phyloP scores from a whole-genome alignment of 2,329 filamentous ascomycete genomes.

The Colletotrichum cuscutae region DNA sequence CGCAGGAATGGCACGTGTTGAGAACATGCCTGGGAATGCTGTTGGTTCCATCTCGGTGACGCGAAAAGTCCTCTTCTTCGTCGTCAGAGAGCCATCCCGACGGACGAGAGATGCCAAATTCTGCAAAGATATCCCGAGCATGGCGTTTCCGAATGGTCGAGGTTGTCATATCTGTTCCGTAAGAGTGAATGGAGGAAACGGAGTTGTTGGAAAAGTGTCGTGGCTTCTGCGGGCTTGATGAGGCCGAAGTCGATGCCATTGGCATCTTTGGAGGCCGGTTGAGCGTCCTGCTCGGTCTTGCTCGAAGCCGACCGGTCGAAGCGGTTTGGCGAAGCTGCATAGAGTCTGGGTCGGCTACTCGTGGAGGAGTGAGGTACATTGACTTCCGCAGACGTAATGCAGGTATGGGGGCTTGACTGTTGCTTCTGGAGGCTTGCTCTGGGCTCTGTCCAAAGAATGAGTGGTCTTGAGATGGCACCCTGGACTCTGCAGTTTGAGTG shows the following conservation, averaged over 20 bases:
- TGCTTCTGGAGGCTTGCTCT: not conserved
- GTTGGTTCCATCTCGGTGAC: conserved; percentile 44
- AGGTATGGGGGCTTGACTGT: not conserved
- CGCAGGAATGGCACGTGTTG: conserved; percentile 62
- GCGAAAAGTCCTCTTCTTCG: conserved; percentile 39
- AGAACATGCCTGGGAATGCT: conserved; percentile 41
- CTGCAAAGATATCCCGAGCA: conserved; percentile 58
- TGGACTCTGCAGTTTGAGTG: conserved; percentile 23
- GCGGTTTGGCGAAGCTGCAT: conserved; percentile 20
- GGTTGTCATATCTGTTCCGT: conserved; percentile 43
- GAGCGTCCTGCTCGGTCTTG: not conserved
- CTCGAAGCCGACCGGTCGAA: conserved; percentile 22
- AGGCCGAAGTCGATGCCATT: not conserved
- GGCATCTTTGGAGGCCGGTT: not conserved
- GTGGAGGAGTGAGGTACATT: not conserved
- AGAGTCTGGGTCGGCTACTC: not conserved
- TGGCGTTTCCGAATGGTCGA: conserved; percentile 51
- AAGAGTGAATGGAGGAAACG: conserved; percentile 28
- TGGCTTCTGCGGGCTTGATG: not conserved
- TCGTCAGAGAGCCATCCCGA: conserved; percentile 58
- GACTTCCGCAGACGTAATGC: conserved; percentile 9
- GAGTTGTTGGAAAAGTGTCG: conserved; percentile 26
- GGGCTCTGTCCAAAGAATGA: conserved; percentile 24
- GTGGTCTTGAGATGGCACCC: conserved; percentile 22
- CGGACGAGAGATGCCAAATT: conserved; percentile 57